These are phyloP conservation scores for Aspergillus sp. DNA, from an alignment of 2,329 filamentous ascomycete species.

Conservation along the genomic window DNA sequence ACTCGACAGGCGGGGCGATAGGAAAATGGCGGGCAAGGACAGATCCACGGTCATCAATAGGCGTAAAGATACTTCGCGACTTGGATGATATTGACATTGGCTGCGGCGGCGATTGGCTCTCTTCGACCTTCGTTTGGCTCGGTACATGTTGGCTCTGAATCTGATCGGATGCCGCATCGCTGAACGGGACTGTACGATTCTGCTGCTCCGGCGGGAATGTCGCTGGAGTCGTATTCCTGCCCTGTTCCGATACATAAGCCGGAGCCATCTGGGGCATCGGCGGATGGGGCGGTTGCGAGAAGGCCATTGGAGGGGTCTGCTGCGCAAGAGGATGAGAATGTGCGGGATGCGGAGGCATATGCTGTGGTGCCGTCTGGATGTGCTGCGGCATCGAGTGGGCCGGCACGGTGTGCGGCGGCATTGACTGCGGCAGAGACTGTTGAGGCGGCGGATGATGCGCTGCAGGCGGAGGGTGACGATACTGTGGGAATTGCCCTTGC, in stretches of 20 bases:
- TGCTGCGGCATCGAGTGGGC: conserved; percentile 21
- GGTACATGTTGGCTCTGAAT: conserved; percentile 46
- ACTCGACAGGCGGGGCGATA: conserved; percentile 49
- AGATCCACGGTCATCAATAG: conserved; percentile 86
- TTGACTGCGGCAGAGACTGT: conserved; percentile 18
- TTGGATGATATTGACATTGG: conserved; percentile 60
- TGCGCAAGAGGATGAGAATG: conserved; percentile 15
- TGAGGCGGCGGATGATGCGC: conserved; percentile 18
- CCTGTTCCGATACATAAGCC: conserved; percentile 66
- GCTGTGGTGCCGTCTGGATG: conserved; percentile 26
- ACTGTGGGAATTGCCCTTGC: conserved; percentile 35
- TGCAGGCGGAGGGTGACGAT: conserved; percentile 34
- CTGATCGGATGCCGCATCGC: conserved; percentile 45
- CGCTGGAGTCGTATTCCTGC: conserved; percentile 63
- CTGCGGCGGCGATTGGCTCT: conserved; percentile 38
- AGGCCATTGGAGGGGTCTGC: conserved; percentile 17
- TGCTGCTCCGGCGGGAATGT: conserved; percentile 54
- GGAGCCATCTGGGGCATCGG: conserved; percentile 50
- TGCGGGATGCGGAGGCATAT: conserved; percentile 29
- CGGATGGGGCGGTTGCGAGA: conserved; percentile 30
- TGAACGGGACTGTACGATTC: conserved; percentile 51
- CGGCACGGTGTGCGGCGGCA: conserved; percentile 12
- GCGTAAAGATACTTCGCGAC: conserved; percentile 90
- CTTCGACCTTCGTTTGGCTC: conserved; percentile 30
- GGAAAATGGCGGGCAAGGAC: conserved; percentile 77